Conservation (phyloP, 441 rosid species). For the Eutrema salsugineum region DNA sequence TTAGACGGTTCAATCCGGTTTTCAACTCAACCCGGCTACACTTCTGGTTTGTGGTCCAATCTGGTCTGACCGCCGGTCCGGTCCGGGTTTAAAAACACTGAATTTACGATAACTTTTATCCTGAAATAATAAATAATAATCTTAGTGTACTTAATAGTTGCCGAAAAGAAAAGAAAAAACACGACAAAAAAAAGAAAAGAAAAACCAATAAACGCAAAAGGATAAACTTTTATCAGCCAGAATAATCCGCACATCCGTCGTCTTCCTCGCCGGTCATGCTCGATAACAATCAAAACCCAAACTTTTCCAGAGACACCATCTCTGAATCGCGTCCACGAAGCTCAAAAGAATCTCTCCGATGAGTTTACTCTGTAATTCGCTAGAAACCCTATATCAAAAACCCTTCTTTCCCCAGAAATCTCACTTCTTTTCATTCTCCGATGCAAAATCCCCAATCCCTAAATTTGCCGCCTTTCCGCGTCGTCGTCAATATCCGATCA, state of each 20-base stretch:
- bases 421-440: constrained; percentile 28
- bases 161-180: too few relatives aligned
- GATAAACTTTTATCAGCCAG: constrained; percentile 2
- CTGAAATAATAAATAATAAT: too few relatives aligned
- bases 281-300: neutral
- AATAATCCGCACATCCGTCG: constrained; percentile 25
- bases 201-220: too few relatives aligned
- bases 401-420: constrained; percentile 21
- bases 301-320: constrained; percentile 1
- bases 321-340: neutral
- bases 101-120: too few relatives aligned
- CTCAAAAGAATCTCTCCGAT: neutral
- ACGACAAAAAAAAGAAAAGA: too few relatives aligned
- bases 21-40: too few relatives aligned
- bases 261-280: constrained; percentile 23
- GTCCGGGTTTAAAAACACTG: too few relatives aligned
- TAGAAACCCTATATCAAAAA: constrained; percentile 27
- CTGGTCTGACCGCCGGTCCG: too few relatives aligned
- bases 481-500: constrained; percentile 16
- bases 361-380: constrained; percentile 41
- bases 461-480: neutral
- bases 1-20: too few relatives aligned
- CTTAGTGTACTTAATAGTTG: too few relatives aligned
- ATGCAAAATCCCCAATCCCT: constrained; percentile 10
- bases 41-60: too few relatives aligned